Conservation (phyloP, 441 rosid genomes). For the Syzygium syzygioides region DNA sequence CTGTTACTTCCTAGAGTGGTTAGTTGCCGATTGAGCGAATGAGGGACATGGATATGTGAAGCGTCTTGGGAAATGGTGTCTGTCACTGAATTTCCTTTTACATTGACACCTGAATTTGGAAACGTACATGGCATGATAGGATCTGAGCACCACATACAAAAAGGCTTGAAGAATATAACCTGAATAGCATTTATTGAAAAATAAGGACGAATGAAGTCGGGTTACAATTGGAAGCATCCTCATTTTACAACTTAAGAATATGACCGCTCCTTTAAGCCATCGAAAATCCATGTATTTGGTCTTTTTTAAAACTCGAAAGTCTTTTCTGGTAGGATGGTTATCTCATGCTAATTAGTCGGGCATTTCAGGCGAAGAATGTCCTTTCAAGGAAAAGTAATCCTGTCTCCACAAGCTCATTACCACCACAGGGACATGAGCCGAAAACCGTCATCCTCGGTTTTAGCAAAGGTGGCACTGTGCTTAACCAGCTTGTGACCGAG, state of each 20-base stretch:
- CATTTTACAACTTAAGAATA: background rate
- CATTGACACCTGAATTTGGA: background rate
- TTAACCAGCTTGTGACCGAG: conserved; percentile 79
- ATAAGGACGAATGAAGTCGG: background rate
- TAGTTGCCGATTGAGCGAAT: background rate
- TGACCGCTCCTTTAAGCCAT: background rate
- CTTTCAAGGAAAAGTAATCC: conserved; percentile 17
- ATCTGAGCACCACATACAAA: background rate
- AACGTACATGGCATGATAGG: background rate
- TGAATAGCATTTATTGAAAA: background rate
- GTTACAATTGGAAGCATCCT: background rate
- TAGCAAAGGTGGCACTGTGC: conserved; percentile 85
- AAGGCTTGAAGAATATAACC: background rate
- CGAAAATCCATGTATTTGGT: background rate
- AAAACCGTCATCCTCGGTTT: conserved; percentile 72
- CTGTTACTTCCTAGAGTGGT: background rate
- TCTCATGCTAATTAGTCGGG: background rate
- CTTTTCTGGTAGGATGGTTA: background rate
- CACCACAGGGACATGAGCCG: conserved; percentile 21
- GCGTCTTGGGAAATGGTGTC: background rate
- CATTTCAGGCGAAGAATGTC: conserved; percentile 33
- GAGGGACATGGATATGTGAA: background rate
- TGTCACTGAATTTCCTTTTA: background rate
- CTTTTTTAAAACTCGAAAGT: background rate
- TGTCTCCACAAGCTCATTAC: background rate